Evolutionary conservation across 495 filamentous ascomycete species (phyloP).

Genomic region (Penicillium subrubescens): DNA sequence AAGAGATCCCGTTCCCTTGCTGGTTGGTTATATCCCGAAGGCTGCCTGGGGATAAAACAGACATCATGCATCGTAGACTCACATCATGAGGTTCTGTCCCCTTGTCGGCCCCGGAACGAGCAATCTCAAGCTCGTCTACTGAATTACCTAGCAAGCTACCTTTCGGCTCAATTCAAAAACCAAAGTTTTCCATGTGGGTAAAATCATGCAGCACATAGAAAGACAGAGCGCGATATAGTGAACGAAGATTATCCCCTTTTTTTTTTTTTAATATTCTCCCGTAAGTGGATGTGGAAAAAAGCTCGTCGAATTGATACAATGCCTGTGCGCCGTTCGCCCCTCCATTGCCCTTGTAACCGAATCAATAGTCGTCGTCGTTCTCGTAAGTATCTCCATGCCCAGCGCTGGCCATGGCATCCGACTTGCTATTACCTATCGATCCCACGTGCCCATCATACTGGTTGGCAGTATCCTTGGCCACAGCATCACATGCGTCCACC

Average conservation of each 20-base stretch:
- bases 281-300: slow-evolving; percentile 12
- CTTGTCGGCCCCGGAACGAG: neutral
- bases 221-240: neutral
- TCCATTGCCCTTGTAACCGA: slow-evolving; percentile 6
- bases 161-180: neutral
- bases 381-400: slow-evolving; percentile 24
- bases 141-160: neutral
- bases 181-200: neutral
- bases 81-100: neutral
- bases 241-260: neutral
- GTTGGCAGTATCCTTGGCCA: slow-evolving; percentile 63
- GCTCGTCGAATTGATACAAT: slow-evolving; percentile 20
- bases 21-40: neutral
- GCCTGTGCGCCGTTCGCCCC: slow-evolving; percentile 26
- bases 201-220: neutral
- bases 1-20: neutral
- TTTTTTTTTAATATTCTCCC: slow-evolving; percentile 13
- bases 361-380: slow-evolving; percentile 37
- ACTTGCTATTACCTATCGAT: slow-evolving; percentile 25
- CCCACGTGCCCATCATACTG: slow-evolving; percentile 49
- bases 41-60: neutral
- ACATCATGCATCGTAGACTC: neutral
- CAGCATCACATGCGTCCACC: slow-evolving; percentile 93
- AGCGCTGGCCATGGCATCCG: slow-evolving; percentile 16
- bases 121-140: neutral